These are phyloP conservation scores for Pythium phragmitis DNA, from an alignment of 352 stramenopile genomes.

Conservation along the genomic window DNA sequence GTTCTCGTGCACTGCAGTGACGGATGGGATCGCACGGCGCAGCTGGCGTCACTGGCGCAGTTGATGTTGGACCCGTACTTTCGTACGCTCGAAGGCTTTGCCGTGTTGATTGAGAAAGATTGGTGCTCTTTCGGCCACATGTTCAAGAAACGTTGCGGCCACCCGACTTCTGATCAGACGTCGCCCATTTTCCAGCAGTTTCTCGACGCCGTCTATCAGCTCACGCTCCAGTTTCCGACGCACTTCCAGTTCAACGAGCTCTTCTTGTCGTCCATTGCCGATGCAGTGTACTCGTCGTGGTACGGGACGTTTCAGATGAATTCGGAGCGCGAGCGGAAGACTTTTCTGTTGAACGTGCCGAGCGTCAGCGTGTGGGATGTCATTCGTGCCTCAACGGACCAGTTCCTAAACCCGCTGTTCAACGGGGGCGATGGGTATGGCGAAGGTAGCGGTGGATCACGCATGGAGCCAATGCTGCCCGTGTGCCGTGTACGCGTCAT, in stretches of 20 bases:
- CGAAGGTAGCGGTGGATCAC: conserved; percentile 25
- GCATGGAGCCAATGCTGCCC: conserved; percentile 73
- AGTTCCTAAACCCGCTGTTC: conserved; percentile 84
- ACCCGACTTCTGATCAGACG: conserved; percentile 90
- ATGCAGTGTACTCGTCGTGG: conserved; percentile 97
- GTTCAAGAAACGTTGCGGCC: conserved; percentile 78
- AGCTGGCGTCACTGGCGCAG: conserved; percentile 72
- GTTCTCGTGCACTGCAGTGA: conserved; percentile 86
- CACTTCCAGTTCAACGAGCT: conserved; percentile 98
- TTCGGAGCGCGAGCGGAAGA: conserved; percentile 68
- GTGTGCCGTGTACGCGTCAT: conserved; percentile 86
- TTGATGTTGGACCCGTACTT: conserved; percentile 88
- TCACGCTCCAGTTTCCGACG: conserved; percentile 95
- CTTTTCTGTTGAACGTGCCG: conserved; percentile 63
- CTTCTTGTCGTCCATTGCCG: conserved; percentile 91
- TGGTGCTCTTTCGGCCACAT: conserved; percentile 89
- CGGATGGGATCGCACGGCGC: conserved; percentile 81
- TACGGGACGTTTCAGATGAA: conserved; percentile 93
- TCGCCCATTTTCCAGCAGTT: conserved; percentile 99
- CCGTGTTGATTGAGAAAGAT: conserved; percentile 83
- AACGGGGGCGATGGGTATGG: conserved; percentile 37
- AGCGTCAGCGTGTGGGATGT: conserved; percentile 85
- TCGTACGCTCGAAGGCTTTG: conserved; percentile 74
- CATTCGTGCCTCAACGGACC: conserved; percentile 76
- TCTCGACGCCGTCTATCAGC: conserved; percentile 97